Evolutionary conservation across 768 basidiomycete species (phyloP).

Genomic region (Pulveroboletus ravenelii): DNA sequence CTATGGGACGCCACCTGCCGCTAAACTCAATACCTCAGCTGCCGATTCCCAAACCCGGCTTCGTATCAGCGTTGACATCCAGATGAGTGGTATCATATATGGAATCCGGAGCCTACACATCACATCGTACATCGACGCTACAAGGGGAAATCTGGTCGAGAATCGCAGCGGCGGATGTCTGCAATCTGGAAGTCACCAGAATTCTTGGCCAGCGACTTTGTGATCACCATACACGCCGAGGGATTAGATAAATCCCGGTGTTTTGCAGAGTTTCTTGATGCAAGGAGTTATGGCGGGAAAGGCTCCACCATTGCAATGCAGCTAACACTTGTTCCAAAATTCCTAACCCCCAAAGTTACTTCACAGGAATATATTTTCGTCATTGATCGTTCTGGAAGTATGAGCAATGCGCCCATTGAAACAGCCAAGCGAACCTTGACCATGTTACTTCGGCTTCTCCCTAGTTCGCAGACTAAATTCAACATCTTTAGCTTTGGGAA

Average conservation of each 20-base stretch:
- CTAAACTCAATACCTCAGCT: constrained; percentile 30
- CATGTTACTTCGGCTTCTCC: constrained; percentile 48
- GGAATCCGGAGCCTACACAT: constrained; percentile 42
- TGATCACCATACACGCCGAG: constrained; percentile 44
- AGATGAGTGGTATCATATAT: constrained; percentile 44
- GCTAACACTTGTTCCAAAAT: constrained; percentile 51
- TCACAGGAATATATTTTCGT: constrained; percentile 56
- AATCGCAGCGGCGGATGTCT: constrained; percentile 39
- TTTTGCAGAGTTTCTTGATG: constrained; percentile 44
- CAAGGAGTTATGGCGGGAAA: not conserved
- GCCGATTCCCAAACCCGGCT: constrained; percentile 34
- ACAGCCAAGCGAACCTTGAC: constrained; percentile 45
- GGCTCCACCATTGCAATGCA: constrained; percentile 44
- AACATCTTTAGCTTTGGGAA: constrained; percentile 59
- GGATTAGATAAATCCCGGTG: constrained; percentile 52
- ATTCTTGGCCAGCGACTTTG: constrained; percentile 47
- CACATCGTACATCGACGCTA: constrained; percentile 32
- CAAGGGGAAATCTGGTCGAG: constrained; percentile 30
- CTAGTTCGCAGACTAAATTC: constrained; percentile 39
- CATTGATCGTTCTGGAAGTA: constrained; percentile 57
- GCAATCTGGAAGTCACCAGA: constrained; percentile 36
- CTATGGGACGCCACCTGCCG: constrained; percentile 46
- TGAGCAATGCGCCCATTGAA: constrained; percentile 43
- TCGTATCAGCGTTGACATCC: constrained; percentile 41
- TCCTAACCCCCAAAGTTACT: constrained; percentile 37